These are phyloP conservation scores for Radiomyces spectabilis DNA, from an alignment of 192 early-diverging fungal genomes.

Conservation along the genomic window DNA sequence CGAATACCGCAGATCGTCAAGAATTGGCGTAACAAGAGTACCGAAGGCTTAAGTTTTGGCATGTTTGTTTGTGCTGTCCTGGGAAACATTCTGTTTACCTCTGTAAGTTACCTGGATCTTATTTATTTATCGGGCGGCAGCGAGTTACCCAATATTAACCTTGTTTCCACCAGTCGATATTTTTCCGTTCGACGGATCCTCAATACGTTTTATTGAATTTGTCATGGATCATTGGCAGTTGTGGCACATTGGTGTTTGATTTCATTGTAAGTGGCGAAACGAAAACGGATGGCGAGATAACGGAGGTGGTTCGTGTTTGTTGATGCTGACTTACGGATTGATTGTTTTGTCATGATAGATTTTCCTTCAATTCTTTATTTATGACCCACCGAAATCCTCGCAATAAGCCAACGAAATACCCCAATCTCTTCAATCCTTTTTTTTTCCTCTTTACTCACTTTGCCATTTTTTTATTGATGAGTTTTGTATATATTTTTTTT, in stretches of 20 bases:
- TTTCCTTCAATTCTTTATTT: no score
- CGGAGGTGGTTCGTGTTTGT: no score
- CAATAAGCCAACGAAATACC: no score
- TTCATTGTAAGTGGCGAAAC: constrained; percentile 47
- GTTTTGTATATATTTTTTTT: no score
- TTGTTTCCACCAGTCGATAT: constrained; percentile 53
- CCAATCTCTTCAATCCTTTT: no score
- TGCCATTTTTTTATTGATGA: no score
- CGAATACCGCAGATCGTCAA: constrained; percentile 79
- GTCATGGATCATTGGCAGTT: constrained; percentile 70
- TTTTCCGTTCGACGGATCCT: constrained; percentile 62
- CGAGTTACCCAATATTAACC: no score
- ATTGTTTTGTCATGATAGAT: no score
- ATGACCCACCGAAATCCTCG: no score
- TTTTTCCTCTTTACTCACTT: no score
- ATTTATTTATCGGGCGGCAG: no score
- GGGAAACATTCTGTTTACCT: constrained; percentile 60
- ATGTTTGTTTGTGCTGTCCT: constrained; percentile 82
- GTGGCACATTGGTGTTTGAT: constrained; percentile 70
- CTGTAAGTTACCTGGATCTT: constrained; percentile 35
- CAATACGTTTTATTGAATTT: constrained; percentile 61
- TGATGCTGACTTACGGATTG: no score
- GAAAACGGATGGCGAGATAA: not conserved
- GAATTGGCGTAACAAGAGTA: constrained; percentile 63
- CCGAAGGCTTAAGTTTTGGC: constrained; percentile 69